Conservation (phyloP, 1,284 basidiomycete species). For the Athelia sp. region DNA sequence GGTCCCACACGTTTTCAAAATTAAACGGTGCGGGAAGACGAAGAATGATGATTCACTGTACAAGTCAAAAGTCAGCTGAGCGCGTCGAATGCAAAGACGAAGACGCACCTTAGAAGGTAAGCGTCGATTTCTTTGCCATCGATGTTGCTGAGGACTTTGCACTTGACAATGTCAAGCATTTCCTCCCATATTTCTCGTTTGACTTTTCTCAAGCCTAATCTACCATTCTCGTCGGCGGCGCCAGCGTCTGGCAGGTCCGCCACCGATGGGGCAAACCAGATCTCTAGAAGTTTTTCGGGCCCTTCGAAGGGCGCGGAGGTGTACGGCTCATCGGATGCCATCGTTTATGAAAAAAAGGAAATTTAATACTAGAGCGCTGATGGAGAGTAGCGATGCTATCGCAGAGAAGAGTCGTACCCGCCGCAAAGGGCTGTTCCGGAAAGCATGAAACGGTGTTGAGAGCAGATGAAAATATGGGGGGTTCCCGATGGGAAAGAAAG, state of each 20-base stretch:
- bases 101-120: conserved; percentile 83
- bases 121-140: conserved; percentile 89
- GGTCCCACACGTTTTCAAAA: conserved; percentile 98
- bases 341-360: conserved; percentile 12
- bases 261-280: conserved; percentile 91
- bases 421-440: conserved; percentile 35
- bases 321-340: conserved; percentile 25
- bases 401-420: conserved; percentile 37
- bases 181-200: conserved; percentile 85
- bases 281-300: conserved; percentile 96
- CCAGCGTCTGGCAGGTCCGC: conserved; percentile 48
- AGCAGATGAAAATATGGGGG: conserved; percentile 1
- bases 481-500: conserved; percentile 6
- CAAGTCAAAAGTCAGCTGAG: conserved; percentile 10
- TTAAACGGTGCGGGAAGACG: conserved; percentile 92
- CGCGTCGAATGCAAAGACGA: conserved; percentile 4
- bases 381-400: conserved; percentile 44
- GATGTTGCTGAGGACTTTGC: conserved; percentile 91
- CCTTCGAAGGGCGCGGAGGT: conserved; percentile 69
- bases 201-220: conserved; percentile 75
- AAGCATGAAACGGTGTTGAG: conserved; percentile 51
- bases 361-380: conserved; percentile 4
- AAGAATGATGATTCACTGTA: conserved; percentile 96
- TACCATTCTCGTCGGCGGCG: conserved; percentile 32
- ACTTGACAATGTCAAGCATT: conserved; percentile 96